Base-by-base conservation (phyloP, 73 alveolate species). In the Paramecium octaurelia region DNA sequence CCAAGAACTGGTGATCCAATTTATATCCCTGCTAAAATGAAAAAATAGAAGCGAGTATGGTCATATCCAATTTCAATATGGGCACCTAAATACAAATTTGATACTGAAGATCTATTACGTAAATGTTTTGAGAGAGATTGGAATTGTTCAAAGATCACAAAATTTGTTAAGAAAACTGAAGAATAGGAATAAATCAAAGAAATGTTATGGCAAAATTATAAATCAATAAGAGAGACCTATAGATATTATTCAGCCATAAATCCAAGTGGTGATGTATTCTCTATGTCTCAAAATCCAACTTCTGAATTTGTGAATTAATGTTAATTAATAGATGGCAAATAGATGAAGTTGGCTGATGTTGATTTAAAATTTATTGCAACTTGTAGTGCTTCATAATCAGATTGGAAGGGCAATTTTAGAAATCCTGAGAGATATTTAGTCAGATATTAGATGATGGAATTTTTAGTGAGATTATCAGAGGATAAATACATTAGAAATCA, bases 201-300 rank as follows among this genome's bases (percentile, higher is more conserved):
- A 21, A 58, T 89, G 50, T 31, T 89, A 3, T 70, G 94, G 88
- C 7, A 77, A n/a, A 24, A 58, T 4, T 89, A 71, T 50, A 89
- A 71, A 46, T 84, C 76, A 16, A 88, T 88, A 21, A 88, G 73
- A 69, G 94, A 88, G 50, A 57, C 91, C 3, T 88, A 88, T 88
- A 68, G 73, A 27, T 68, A 69, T 69, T 88, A 70, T 71, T 88
- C 91, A 43, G 46, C 91, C 3, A 23, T 88, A 21, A 59, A 57
- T 88, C 94, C 94, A 70, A 88, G 57, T 69, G 86, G 87, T 35
- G 94, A 88, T 88, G 88, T 88, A 46, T 88, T 76, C 40, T 88
- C 91, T 12, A 88, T 88, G 59, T 71, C 86, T 70, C 23, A 88
- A 18, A 83, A 83, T 12, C 94, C 94, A 18, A 70, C 84, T 40